Evolutionary conservation across 2,329 filamentous ascomycete species (phyloP).

Genomic region (Aspergillus candidus): DNA sequence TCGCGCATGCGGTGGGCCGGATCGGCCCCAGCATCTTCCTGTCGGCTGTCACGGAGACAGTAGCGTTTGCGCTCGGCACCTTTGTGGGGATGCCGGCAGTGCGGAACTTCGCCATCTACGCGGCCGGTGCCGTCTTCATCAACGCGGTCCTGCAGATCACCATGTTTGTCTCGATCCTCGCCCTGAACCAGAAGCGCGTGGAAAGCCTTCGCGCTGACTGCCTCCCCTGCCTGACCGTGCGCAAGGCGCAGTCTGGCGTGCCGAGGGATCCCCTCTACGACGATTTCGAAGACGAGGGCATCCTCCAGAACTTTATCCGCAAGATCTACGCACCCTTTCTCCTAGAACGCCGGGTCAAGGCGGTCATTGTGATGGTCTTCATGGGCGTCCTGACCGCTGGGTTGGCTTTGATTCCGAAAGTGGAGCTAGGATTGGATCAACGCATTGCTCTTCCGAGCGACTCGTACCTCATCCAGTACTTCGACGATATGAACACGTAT

Average conservation of each 20-base stretch:
- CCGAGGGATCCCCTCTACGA: conserved; percentile 64
- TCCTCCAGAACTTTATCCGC: conserved; percentile 80
- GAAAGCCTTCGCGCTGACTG: conserved; percentile 87
- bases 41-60: conserved; percentile 89
- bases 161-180: conserved; percentile 88
- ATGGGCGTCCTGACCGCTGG: conserved; percentile 80
- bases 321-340: conserved; percentile 80
- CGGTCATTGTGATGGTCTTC: conserved; percentile 70
- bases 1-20: conserved; percentile 81
- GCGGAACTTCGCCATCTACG: conserved; percentile 93
- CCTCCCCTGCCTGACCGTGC: conserved; percentile 80
- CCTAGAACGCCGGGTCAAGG: conserved; percentile 73
- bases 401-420: conserved; percentile 73
- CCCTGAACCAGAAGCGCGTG: conserved; percentile 84
- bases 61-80: conserved; percentile 84
- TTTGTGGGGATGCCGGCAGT: conserved; percentile 98
- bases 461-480: conserved; percentile 93
- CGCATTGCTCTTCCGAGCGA: conserved; percentile 88
- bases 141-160: conserved; percentile 96
- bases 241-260: conserved; percentile 60
- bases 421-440: conserved; percentile 86
- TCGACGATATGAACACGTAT: conserved; percentile 91
- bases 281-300: conserved; percentile 69
- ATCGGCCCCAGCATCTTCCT: conserved; percentile 97
- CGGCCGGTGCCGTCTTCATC: conserved; percentile 91